These are phyloP conservation scores for Scheffersomyces coipomensis DNA, from an alignment of 805 yeast species.

Conservation along the genomic window DNA sequence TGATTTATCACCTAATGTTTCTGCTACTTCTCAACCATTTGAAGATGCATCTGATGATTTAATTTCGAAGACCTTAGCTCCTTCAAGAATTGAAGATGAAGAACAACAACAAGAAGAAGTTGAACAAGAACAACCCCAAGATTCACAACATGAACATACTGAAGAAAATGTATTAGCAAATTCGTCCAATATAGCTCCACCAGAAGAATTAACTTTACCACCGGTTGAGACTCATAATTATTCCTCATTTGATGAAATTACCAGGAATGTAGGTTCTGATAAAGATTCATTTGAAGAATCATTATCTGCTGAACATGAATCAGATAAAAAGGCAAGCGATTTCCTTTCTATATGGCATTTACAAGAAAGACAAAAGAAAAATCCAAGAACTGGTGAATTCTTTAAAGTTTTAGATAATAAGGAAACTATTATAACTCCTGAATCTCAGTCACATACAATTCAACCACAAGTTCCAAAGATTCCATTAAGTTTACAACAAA, in stretches of 20 bases:
- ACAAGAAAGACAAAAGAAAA: slow-evolving; percentile 25
- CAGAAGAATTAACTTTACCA: slow-evolving; percentile 34
- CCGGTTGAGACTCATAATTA: slow-evolving; percentile 41
- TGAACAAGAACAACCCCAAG: not conserved
- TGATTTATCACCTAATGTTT: slow-evolving; percentile 13
- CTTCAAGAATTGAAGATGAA: slow-evolving; percentile 11
- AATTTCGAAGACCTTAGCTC: slow-evolving; percentile 15
- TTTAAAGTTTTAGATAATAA: slow-evolving; percentile 6
- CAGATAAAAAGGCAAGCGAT: slow-evolving; percentile 22
- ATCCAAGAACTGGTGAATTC: slow-evolving; percentile 6
- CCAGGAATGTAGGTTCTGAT: slow-evolving; percentile 18
- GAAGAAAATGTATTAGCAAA: slow-evolving; percentile 37
- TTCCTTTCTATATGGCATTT: slow-evolving; percentile 44
- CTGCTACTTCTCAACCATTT: slow-evolving; percentile 10
- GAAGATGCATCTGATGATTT: slow-evolving; percentile 20
- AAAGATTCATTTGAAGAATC: slow-evolving; percentile 32
- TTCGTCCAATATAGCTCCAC: slow-evolving; percentile 40
- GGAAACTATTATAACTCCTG: too few species aligned
- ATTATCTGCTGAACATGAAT: slow-evolving; percentile 41
- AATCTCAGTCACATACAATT: too few species aligned
- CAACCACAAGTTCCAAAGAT: slow-evolving; percentile 16
- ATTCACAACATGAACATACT: not conserved
- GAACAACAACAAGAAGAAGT: slow-evolving; percentile 1
- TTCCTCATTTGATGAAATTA: slow-evolving; percentile 40
- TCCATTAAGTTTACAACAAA: slow-evolving; percentile 25